A percentile compares a stretch with the other conserved stretches of the same genome.
These are phyloP conservation scores for Agaricus subrufescens DNA, from an alignment of 768 basidiomycete genomes.

Conservation along the genomic window DNA sequence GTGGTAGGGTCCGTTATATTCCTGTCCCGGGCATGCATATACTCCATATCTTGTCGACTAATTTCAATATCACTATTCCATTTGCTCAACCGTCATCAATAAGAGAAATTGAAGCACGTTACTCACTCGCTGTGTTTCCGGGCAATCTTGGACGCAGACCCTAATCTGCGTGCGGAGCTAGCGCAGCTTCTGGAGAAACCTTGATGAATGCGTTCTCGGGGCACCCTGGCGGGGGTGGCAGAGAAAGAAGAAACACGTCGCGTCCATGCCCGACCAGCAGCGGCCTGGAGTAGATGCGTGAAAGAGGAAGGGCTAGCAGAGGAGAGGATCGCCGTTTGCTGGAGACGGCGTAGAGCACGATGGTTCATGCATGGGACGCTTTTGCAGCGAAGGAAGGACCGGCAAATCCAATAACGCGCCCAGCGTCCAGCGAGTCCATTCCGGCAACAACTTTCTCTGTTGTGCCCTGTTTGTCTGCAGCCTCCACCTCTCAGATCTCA, in stretches of 20 bases:
- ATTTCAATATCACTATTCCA: not conserved
- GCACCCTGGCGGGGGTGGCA: not conserved
- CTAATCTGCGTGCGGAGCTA: not conserved
- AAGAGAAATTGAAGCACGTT: not conserved
- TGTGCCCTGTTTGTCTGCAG: not conserved
- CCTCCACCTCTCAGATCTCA: not conserved
- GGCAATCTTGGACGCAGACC: not conserved
- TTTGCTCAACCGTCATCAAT: not conserved
- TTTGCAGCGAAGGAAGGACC: slow-evolving; percentile 8
- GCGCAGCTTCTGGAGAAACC: not conserved
- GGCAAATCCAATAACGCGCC: not conserved
- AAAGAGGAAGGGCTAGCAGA: slow-evolving; percentile 25
- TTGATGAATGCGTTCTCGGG: not conserved
- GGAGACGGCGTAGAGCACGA: slow-evolving; percentile 34
- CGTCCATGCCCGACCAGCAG: slow-evolving; percentile 47
- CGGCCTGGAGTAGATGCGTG: slow-evolving; percentile 37
- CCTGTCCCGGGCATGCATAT: not conserved
- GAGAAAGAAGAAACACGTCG: slow-evolving; percentile 19
- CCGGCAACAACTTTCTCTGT: slow-evolving; percentile 3
- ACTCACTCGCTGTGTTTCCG: slow-evolving; percentile 2
- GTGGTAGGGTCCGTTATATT: not conserved
- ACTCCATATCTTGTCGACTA: not conserved
- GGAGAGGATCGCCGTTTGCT: slow-evolving; percentile 15
- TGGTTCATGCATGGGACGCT: slow-evolving; percentile 46
- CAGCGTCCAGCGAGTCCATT: not conserved